Evolutionary conservation across 1,139 yeast species (phyloP), one percentile per base, ranked within the genome.

Genomic region (Lodderomyces theae): DNA sequence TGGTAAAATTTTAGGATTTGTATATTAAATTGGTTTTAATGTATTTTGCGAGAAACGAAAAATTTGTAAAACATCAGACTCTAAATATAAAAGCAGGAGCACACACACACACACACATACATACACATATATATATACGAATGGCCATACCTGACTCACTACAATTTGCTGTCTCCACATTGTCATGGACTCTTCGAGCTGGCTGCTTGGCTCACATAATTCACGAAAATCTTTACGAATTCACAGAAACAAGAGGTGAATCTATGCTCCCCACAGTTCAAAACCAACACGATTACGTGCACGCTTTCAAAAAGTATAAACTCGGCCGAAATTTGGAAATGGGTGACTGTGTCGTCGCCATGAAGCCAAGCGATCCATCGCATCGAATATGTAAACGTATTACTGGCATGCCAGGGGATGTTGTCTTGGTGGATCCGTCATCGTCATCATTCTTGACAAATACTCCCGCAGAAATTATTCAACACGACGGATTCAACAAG

Each of bases 1-100:
- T 58, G 97, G 97, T 72, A 90, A 90, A 78, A 84, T 90, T 65
- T 82, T 90, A 66, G 97, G 97, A 63, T 90, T 86, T 72, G 96
- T 90, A 53, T 90, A 90, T 80, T 88, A 83, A 17, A 5, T 19
- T 15, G 13, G 23, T 3, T 19, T 13, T n/a, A 21, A 22, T n/a
- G 17, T 11, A 21, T 22, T 21, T 4, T 34, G 3, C 3, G 23
- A 19, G 4, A 13, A n/a, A 16, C 31, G 31, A 28, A 28, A 28
- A 28, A 28, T 28, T 28, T 28, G 25, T 23, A 23, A 23, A 23
- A 10, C 11, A 8, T 23, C 11, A 4, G n/a, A 8, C n/a, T n/a
- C n/a, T n/a, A n/a, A n/a, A n/a, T n/a, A n/a, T n/a, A n/a, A n/a
- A n/a, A n/a, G n/a, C n/a, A n/a, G n/a, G n/a, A n/a, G n/a, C n/a